Conservation (phyloP, 2,329 filamentous ascomycete species). For the Herpomyces periplanetae region DNA sequence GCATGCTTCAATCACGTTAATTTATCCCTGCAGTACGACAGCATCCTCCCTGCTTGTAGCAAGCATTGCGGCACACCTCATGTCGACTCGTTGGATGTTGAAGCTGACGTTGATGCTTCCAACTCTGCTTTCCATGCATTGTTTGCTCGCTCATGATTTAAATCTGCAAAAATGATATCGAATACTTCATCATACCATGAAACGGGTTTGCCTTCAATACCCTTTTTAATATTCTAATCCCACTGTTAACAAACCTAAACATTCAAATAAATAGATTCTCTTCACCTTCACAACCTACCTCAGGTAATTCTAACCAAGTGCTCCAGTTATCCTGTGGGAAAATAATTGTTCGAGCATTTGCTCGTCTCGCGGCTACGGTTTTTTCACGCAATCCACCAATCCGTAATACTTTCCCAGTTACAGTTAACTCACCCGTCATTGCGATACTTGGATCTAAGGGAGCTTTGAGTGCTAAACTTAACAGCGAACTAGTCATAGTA, state of each 20-base stretch:
- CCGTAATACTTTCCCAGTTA: conserved; percentile 76
- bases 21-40: too few relatives aligned
- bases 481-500: conserved; percentile 78
- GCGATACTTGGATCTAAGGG: conserved; percentile 51
- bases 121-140: conserved; percentile 25
- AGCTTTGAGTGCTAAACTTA: conserved; percentile 43
- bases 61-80: too few relatives aligned
- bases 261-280: too few relatives aligned
- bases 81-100: too few relatives aligned
- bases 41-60: too few relatives aligned
- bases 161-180: conserved; percentile 42
- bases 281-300: conserved; percentile 41
- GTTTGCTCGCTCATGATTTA: conserved; percentile 33
- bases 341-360: conserved; percentile 65
- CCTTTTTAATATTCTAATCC: conserved; percentile 79
- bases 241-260: conserved; percentile 4
- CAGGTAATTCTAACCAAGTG: conserved; percentile 83
- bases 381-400: conserved; percentile 87
- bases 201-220: conserved; percentile 59
- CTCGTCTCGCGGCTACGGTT: conserved; percentile 68
- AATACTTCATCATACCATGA: conserved; percentile 87
- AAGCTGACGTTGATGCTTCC: too few relatives aligned
- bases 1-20: too few relatives aligned
- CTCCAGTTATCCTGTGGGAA: conserved; percentile 85
- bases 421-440: conserved; percentile 88